phyloP scores from a whole-genome alignment of 192 early-diverging fungal genomes.

The Spizellomyces sp. region DNA sequence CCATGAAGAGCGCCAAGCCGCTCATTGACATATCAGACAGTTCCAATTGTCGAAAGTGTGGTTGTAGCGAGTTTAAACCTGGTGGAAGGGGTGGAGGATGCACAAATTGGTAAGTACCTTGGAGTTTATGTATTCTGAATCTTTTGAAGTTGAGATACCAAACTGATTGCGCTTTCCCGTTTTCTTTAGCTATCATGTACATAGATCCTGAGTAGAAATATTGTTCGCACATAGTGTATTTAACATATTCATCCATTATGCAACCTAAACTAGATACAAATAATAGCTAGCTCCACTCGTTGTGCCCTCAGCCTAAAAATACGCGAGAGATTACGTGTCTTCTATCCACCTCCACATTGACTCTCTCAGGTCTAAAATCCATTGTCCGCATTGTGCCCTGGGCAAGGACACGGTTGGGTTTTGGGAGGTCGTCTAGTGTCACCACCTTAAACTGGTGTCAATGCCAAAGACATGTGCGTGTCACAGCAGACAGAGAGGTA shows the following conservation, averaged over 20 bases:
- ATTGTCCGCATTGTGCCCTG: constrained; percentile 45
- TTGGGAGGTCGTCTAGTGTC: constrained; percentile 42
- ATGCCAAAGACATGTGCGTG: background rate
- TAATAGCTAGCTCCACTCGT: no score
- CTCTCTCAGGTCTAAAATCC: constrained; percentile 47
- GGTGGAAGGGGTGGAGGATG: constrained; percentile 6
- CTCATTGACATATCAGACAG: constrained; percentile 45
- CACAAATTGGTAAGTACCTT: constrained; percentile 18
- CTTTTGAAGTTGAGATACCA: no score
- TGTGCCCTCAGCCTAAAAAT: no score
- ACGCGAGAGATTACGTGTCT: background rate
- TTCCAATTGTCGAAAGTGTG: constrained; percentile 45
- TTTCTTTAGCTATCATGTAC: no score
- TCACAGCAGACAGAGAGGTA: background rate
- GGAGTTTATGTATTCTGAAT: no score
- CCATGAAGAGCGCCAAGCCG: constrained; percentile 23
- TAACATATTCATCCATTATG: no score
- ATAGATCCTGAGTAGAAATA: no score
- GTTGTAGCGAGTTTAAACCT: constrained; percentile 45
- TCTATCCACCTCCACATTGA: constrained; percentile 49
- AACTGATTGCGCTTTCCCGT: no score
- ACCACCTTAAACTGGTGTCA: constrained; percentile 35
- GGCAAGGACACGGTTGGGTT: constrained; percentile 38
- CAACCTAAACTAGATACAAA: no score
- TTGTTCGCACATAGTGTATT: no score